Evolutionary conservation across 805 yeast genomes (phyloP).

Genomic region (Metschnikowia kofuensis): DNA sequence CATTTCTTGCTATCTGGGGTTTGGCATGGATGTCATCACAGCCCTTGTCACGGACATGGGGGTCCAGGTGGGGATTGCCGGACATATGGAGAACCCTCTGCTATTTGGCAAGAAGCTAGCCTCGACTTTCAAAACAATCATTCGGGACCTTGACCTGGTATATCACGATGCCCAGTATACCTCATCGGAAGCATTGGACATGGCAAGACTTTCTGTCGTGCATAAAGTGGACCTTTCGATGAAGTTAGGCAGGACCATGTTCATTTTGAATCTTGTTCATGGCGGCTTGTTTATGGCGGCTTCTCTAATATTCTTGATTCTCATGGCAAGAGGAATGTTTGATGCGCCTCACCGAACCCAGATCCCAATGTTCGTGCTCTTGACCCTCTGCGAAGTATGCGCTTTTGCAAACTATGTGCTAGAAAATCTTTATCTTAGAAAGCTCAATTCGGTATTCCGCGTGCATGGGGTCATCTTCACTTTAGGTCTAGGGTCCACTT

Average conservation of each 20-base stretch:
- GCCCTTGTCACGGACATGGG: constrained; percentile 52
- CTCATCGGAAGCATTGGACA: constrained; percentile 8
- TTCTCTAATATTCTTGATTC: background rate
- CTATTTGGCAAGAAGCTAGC: constrained; percentile 15
- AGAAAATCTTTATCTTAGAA: constrained; percentile 7
- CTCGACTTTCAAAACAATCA: constrained; percentile 7
- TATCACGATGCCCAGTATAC: constrained; percentile 9
- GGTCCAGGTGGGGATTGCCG: constrained; percentile 39
- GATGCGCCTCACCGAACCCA: background rate
- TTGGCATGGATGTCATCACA: constrained; percentile 47
- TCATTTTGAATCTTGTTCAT: constrained; percentile 7
- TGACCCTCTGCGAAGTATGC: constrained; percentile 11
- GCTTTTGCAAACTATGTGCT: constrained; percentile 10
- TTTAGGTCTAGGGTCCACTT: constrained; percentile 10
- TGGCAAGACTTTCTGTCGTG: constrained; percentile 11
- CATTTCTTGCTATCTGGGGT: constrained; percentile 30
- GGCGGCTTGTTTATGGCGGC: constrained; percentile 1
- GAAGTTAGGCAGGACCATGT: constrained; percentile 8
- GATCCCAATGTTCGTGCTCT: constrained; percentile 3
- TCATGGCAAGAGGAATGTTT: constrained; percentile 1
- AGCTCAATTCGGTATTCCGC: constrained; percentile 10
- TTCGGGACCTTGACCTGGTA: constrained; percentile 12
- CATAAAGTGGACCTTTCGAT: constrained; percentile 12
- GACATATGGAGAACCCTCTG: constrained; percentile 37
- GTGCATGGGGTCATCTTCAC: constrained; percentile 12